Conservation (phyloP, 345 rosid species). For the Boechera divaricarpa region DNA sequence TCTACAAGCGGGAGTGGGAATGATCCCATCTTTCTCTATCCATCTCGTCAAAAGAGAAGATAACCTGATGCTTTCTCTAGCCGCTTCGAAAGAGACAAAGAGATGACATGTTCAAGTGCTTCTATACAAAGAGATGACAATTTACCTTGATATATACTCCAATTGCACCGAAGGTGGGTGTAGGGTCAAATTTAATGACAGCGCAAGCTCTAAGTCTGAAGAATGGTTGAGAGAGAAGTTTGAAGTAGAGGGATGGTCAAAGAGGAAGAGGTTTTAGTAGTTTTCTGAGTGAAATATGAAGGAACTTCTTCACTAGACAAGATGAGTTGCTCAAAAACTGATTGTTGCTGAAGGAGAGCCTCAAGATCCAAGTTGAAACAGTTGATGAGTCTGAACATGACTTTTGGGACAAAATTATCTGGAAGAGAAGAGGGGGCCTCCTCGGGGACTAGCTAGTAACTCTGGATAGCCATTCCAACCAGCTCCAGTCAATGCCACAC, state of each 20-base stretch:
- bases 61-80: too few relatives aligned
- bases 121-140: too few relatives aligned
- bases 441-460: too few relatives aligned
- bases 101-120: too few relatives aligned
- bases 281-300: conserved; percentile 4
- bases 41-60: too few relatives aligned
- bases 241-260: neutral
- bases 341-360: neutral
- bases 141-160: too few relatives aligned
- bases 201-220: neutral
- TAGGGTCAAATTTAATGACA: neutral
- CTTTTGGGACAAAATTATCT: too few relatives aligned
- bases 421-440: too few relatives aligned
- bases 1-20: too few relatives aligned
- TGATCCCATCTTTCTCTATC: too few relatives aligned
- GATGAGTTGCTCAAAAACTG: neutral
- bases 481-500: neutral
- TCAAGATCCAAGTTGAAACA: conserved; percentile 13
- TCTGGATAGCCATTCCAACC: neutral
- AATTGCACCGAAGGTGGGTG: too few relatives aligned
- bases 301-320: neutral
- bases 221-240: neutral
- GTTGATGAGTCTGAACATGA: neutral
- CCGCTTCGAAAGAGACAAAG: too few relatives aligned
- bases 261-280: neutral